Evolutionary conservation across 1,284 basidiomycete species (phyloP).

Genomic region (Leucoagaricus sp.): DNA sequence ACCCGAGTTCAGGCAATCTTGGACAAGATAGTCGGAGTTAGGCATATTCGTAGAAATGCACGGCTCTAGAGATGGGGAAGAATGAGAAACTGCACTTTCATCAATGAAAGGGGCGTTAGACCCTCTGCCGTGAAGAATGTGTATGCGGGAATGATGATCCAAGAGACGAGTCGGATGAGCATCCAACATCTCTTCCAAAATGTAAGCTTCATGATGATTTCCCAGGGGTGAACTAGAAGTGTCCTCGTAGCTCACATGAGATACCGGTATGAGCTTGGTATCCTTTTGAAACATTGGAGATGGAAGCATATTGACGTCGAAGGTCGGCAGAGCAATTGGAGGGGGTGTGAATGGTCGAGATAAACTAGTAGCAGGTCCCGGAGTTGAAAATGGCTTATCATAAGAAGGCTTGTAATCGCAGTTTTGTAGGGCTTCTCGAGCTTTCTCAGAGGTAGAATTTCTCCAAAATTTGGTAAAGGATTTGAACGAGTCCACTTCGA

Average conservation of each 20-base stretch:
- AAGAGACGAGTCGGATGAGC: too few relatives aligned
- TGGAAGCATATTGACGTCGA: neutral
- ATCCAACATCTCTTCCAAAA: too few relatives aligned
- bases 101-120: too few relatives aligned
- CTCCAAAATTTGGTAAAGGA: neutral
- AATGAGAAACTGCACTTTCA: too few relatives aligned
- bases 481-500: too few relatives aligned
- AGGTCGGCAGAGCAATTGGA: neutral
- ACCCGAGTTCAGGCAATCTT: constrained; percentile 48
- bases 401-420: neutral
- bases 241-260: too few relatives aligned
- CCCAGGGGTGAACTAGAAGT: too few relatives aligned
- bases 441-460: neutral
- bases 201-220: too few relatives aligned
- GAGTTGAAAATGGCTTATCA: constrained; percentile 24
- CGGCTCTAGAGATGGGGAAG: neutral
- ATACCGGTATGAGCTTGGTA: neutral
- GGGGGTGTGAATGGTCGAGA: neutral
- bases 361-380: constrained; percentile 34
- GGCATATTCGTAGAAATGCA: constrained; percentile 12
- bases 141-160: too few relatives aligned
- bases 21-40: constrained; percentile 53
- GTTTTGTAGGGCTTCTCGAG: neutral
- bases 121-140: too few relatives aligned
- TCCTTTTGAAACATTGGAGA: too few relatives aligned